Conservation (phyloP, 306 rosid species). For the Luffa aegyptiaca region DNA sequence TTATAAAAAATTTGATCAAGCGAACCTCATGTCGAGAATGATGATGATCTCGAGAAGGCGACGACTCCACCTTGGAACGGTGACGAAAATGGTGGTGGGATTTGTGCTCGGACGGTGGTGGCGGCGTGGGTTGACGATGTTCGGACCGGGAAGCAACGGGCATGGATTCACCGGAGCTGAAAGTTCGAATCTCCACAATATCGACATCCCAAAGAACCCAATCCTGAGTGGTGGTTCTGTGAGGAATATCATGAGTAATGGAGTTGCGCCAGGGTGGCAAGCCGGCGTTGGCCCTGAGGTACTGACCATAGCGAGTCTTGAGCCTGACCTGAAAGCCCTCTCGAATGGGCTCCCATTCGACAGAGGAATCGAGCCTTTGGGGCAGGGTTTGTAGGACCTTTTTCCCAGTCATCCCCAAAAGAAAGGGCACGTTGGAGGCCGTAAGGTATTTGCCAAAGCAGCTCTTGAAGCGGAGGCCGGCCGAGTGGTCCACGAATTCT, state of each 20-base stretch:
- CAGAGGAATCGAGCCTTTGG: conserved; percentile 45
- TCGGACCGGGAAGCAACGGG: background rate
- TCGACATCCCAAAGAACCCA: conserved; percentile 93
- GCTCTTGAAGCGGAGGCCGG: conserved; percentile 47
- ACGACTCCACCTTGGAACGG: conserved; percentile 22
- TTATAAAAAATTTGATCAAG: too few species aligned
- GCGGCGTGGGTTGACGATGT: conserved; percentile 5
- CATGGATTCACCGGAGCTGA: background rate
- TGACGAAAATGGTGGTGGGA: background rate
- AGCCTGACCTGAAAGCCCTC: conserved; percentile 62
- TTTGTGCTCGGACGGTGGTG: background rate
- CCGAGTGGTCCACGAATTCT: conserved; percentile 26
- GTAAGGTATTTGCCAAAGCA: conserved; percentile 67
- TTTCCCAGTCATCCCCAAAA: conserved; percentile 55
- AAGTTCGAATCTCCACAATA: conserved; percentile 31
- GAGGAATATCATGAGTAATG: conserved; percentile 68
- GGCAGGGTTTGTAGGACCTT: conserved; percentile 65
- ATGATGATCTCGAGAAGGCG: conserved; percentile 14
- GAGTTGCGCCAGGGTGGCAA: conserved; percentile 88
- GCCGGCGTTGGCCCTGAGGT: conserved; percentile 67
- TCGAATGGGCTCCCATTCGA: conserved; percentile 88
- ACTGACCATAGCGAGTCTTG: conserved; percentile 60
- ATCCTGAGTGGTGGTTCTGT: conserved; percentile 39
- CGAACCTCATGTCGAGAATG: conserved; percentile 31
- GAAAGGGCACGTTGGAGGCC: conserved; percentile 66